phyloP scores from a whole-genome alignment of 2,329 filamentous ascomycete genomes.

The Arachnopeziza araneosa region DNA sequence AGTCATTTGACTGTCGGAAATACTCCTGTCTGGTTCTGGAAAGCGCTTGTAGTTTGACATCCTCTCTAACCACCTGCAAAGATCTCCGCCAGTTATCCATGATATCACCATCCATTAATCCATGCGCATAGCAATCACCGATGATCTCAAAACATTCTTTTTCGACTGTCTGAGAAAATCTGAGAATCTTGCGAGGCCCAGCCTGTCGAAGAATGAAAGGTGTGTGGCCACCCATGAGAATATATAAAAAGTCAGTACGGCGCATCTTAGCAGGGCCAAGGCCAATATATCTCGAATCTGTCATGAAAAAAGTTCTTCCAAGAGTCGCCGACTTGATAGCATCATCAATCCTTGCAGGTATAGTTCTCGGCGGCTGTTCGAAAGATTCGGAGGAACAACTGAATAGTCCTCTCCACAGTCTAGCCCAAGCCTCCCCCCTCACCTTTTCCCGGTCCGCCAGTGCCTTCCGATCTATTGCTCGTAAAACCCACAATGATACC shows the following conservation, averaged over 20 bases:
- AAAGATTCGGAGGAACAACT: background rate
- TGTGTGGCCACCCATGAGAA: conserved; percentile 2
- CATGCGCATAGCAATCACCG: conserved; percentile 3
- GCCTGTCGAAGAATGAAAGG: background rate
- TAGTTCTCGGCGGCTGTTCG: background rate
- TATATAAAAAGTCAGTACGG: background rate
- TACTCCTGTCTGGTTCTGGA: too few species aligned
- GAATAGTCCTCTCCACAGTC: background rate
- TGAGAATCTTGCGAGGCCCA: background rate
- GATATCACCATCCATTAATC: conserved; percentile 6
- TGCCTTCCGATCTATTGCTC: background rate
- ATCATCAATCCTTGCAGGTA: background rate
- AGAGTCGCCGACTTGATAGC: background rate
- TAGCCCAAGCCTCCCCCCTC: too few species aligned
- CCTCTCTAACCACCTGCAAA: too few species aligned
- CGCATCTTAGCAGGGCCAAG: background rate
- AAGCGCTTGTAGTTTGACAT: too few species aligned
- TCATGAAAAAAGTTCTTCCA: conserved; percentile 1
- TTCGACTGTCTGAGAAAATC: background rate
- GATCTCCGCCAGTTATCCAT: background rate
- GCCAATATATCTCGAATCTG: conserved; percentile 3
- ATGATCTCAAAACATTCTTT: background rate
- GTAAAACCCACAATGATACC: background rate
- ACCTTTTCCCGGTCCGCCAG: background rate
- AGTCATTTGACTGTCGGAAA: too few species aligned